Evolutionary conservation across 495 filamentous ascomycete genomes (phyloP).

Genomic region (Ramalina intermedia): DNA sequence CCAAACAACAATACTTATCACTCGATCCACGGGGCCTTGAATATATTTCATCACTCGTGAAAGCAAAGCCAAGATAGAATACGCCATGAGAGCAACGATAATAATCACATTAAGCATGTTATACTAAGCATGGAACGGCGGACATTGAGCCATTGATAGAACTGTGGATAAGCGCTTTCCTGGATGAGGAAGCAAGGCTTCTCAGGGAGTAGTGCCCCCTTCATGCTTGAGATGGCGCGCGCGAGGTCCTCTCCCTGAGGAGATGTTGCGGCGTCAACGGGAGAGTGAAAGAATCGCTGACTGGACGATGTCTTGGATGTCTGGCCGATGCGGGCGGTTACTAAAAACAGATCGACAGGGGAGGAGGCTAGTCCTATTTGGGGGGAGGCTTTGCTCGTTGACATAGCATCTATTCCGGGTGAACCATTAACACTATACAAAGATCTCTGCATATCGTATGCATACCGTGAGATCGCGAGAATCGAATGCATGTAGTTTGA

Average conservation of each 20-base stretch:
- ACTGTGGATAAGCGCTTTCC: conserved; percentile 6
- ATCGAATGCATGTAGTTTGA: too few species aligned
- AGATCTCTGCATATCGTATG: too few species aligned
- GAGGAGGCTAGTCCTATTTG: too few species aligned
- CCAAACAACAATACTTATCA: background rate
- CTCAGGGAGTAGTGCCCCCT: conserved; percentile 2
- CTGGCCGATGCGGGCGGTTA: too few species aligned
- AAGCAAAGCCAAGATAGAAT: background rate
- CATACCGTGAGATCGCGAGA: too few species aligned
- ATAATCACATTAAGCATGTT: background rate
- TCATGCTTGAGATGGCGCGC: background rate
- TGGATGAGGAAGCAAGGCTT: background rate
- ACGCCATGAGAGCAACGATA: background rate
- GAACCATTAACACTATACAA: too few species aligned
- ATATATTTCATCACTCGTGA: conserved; percentile 3
- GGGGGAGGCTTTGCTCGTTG: too few species aligned
- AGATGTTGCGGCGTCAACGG: background rate
- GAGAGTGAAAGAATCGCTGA: too few species aligned
- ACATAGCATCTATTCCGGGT: too few species aligned
- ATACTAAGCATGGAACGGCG: conserved; percentile 1
- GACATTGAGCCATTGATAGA: conserved; percentile 10
- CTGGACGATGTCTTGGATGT: background rate
- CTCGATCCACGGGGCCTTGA: conserved; percentile 6
- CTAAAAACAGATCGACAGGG: too few species aligned
- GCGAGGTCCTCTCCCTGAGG: background rate